Base-by-base conservation (phyloP, 2,329 filamentous ascomycete genomes). In the Rhynchosporium secalis region DNA sequence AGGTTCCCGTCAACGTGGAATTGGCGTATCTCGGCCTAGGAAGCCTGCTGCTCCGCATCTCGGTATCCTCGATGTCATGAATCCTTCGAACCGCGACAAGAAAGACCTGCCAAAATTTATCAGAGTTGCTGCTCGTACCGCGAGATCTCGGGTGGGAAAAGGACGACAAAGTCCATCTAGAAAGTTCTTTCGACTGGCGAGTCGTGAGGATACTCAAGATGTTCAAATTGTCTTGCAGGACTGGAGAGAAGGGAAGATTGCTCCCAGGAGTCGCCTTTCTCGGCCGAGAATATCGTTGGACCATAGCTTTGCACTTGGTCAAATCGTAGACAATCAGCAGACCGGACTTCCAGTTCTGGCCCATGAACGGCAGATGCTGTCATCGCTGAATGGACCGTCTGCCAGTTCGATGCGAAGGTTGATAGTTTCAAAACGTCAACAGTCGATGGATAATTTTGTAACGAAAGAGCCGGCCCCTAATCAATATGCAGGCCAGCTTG, bases 171-270 rank as follows among this genome's bases (percentile, higher is more conserved):
- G 80, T 59, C 84, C 84, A 1, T 75, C 75, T 0, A 77, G 70
- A 48, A 89, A 88, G 69, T 72, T 76, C n/a, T 85, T 89, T 63
- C 79, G 80, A 61, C 76, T 89, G n/a, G 84, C 83, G 28, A 86
- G 79, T 36, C 80, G 84, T n/a, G 76, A 77, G 66, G 86, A 88
- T 69, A 84, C 86, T 63, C 65, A 84, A 20, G 86, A 88, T 70
- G 85, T 80, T 1, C 75, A 79, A 9, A 78, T 78, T 7, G 76
- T 83, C 9, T 73, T 89, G 28, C 75, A 77, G 43, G 76, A 81
- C 57, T 89, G 86, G 86, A 83, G 76, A 68, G 72, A 71, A n/a
- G 70, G 71, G 8, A 71, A 56, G 31, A 72, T 74, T 29, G 33
- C 62, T 12, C 69, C 66, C 2, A 70, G 58, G 45, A n/a, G 46